Evolutionary conservation across 352 stramenopile genomes (phyloP), one percentile per base, ranked within the genome.

Genomic region (Phytophthora pini): DNA sequence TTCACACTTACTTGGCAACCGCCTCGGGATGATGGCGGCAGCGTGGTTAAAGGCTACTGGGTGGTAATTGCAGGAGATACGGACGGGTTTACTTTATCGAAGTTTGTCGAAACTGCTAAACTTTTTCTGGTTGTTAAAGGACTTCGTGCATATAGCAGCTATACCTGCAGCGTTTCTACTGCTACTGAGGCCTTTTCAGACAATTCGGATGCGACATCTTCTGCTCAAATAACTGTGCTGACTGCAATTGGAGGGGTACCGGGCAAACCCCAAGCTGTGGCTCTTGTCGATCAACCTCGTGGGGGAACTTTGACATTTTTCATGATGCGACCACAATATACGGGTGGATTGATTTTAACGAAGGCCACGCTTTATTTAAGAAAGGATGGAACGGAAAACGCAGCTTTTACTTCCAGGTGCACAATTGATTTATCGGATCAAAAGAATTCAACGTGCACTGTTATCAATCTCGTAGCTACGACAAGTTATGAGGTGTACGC

Each of bases 401-500:
- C 45, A 1, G 40, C 44, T 36, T 78, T 80, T 49, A 43, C 22
- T 9, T 34, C 66, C 15, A 66, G 58, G 0, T 86, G 61, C 43
- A 26, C 32, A n/a, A 26, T 55, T n/a, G 26, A 43, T 24, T n/a
- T 66, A n/a, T 45, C 36, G 11, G 26, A 24, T 9, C 22, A 43
- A 17, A 46, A 20, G 43, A 60, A 11, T 32, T 29, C 27, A 2
- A 69, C 41, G 5, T 91, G 82, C 44, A 76, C 43, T 1, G 61
- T 74, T 6, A 83, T 71, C 44, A 79, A 67, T 5, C 61, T 91
- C 0, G 41, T 86, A 22, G 56, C 56, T 2, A 43, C 31, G 2
- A 77, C 72, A 34, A 76, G 32, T n/a, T 91, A 89, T 43, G 80
- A 88, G 56, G 49, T 75, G 0, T 89, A 80, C 51, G 58, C 74